These are phyloP conservation scores for Abortiporus biennis DNA, from an alignment of 1,284 basidiomycete genomes.

Conservation along the genomic window DNA sequence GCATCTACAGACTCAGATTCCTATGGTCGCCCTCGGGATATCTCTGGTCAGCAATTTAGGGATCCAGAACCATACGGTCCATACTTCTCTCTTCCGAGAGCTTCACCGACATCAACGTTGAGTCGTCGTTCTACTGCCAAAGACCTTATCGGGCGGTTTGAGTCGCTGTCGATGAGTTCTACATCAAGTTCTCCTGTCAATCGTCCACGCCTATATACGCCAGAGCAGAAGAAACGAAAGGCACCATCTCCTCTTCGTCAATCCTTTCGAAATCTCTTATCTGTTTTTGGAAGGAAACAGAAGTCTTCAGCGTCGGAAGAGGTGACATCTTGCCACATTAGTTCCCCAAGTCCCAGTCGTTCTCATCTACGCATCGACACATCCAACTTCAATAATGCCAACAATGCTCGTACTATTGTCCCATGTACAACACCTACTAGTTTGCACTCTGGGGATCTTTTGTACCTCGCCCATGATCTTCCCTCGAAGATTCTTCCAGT, in stretches of 20 bases:
- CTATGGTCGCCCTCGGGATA: too few relatives aligned
- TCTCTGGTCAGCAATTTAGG: background rate
- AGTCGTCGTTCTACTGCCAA: constrained; percentile 25
- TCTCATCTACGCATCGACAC: background rate
- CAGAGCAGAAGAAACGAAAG: constrained; percentile 17
- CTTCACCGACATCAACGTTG: constrained; percentile 8
- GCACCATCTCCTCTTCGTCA: constrained; percentile 51
- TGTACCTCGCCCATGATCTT: constrained; percentile 40
- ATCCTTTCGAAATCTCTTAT: constrained; percentile 60
- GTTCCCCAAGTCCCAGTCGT: background rate
- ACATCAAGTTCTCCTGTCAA: background rate
- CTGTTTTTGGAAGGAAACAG: constrained; percentile 52
- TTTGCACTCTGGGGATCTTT: constrained; percentile 34
- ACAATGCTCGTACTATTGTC: constrained; percentile 4
- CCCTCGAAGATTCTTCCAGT: constrained; percentile 28
- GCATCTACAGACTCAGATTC: too few relatives aligned
- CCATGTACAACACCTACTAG: constrained; percentile 26
- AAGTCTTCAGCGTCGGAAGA: background rate
- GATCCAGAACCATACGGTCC: constrained; percentile 18
- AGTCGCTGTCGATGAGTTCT: constrained; percentile 16
- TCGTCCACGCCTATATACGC: constrained; percentile 3
- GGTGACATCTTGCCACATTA: background rate
- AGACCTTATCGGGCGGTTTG: constrained; percentile 30
- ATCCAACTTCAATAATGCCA: background rate
- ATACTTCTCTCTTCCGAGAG: constrained; percentile 22